Evolutionary conservation across 495 filamentous ascomycete genomes (phyloP).

Genomic region (Hypoxylon lienhwacheense): DNA sequence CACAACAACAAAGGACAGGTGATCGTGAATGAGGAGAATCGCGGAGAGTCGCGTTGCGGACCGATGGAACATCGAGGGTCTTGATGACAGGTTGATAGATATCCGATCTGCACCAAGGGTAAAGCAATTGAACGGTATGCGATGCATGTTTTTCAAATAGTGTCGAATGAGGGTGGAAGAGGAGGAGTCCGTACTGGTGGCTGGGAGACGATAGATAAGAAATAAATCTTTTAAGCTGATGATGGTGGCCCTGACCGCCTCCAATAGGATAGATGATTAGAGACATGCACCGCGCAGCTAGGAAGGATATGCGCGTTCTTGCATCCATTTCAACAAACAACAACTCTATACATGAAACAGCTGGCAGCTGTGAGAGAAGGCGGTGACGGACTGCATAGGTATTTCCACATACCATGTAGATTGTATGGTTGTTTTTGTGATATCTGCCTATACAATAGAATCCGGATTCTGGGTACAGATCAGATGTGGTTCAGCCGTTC

Average conservation of each 20-base stretch:
- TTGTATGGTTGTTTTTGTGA: too few species aligned
- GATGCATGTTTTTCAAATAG: slow-evolving; percentile 2
- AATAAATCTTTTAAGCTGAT: too few species aligned
- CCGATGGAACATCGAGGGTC: slow-evolving; percentile 4
- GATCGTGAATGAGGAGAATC: neutral
- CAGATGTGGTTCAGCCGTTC: slow-evolving; percentile 17
- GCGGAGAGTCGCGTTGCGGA: slow-evolving; percentile 9
- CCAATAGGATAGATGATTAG: neutral
- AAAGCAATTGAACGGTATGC: slow-evolving; percentile 7
- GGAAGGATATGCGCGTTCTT: slow-evolving; percentile 13
- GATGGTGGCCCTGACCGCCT: slow-evolving; percentile 17
- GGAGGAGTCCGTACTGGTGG: too few species aligned
- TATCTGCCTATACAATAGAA: too few species aligned
- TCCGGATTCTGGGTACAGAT: slow-evolving; percentile 14
- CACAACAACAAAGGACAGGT: slow-evolving; percentile 7
- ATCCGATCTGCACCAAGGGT: slow-evolving; percentile 28
- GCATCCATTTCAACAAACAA: slow-evolving; percentile 26
- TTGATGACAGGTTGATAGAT: slow-evolving; percentile 14
- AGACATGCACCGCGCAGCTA: slow-evolving; percentile 11
- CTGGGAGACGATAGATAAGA: too few species aligned
- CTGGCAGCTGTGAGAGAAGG: slow-evolving; percentile 11
- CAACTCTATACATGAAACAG: slow-evolving; percentile 19
- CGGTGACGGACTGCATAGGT: slow-evolving; percentile 27
- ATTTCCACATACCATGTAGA: neutral
- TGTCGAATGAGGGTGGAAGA: neutral